Evolutionary conservation across 2,329 filamentous ascomycete genomes (phyloP).

Genomic region (Dactylellina parvicollis): DNA sequence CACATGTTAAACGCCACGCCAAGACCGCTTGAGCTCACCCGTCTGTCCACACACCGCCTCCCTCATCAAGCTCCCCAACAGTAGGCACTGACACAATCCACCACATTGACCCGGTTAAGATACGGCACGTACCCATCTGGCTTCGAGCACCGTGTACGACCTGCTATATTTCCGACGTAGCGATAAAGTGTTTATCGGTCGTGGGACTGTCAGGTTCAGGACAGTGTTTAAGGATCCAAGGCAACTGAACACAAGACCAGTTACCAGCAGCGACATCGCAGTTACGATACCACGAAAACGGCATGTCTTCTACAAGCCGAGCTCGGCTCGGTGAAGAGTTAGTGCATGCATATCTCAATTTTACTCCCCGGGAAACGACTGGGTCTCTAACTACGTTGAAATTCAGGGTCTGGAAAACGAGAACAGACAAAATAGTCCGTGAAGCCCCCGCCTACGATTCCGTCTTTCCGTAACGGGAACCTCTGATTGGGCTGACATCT

Average conservation of each 20-base stretch:
- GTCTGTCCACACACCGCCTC: background rate
- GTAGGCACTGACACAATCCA: too few species aligned
- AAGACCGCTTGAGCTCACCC: background rate
- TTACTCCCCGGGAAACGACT: background rate
- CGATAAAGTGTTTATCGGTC: too few species aligned
- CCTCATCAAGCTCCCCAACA: background rate
- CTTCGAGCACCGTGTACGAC: too few species aligned
- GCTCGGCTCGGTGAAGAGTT: conserved; percentile 79
- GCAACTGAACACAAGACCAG: background rate
- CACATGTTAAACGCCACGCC: background rate
- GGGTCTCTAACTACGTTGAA: background rate
- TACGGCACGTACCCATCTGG: too few species aligned
- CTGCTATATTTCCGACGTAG: too few species aligned
- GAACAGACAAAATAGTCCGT: conserved; percentile 59
- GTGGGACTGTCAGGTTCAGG: too few species aligned
- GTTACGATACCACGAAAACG: background rate
- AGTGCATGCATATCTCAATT: conserved; percentile 60
- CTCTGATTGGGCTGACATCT: background rate
- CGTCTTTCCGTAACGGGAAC: too few species aligned
- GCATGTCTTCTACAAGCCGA: conserved; percentile 72
- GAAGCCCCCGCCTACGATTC: background rate
- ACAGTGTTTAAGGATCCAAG: background rate
- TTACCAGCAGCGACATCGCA: background rate
- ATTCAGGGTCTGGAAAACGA: conserved; percentile 58
- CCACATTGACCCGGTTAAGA: too few species aligned